Conservation (phyloP, 768 basidiomycete genomes). For the Dioszegia aurantiaca region DNA sequence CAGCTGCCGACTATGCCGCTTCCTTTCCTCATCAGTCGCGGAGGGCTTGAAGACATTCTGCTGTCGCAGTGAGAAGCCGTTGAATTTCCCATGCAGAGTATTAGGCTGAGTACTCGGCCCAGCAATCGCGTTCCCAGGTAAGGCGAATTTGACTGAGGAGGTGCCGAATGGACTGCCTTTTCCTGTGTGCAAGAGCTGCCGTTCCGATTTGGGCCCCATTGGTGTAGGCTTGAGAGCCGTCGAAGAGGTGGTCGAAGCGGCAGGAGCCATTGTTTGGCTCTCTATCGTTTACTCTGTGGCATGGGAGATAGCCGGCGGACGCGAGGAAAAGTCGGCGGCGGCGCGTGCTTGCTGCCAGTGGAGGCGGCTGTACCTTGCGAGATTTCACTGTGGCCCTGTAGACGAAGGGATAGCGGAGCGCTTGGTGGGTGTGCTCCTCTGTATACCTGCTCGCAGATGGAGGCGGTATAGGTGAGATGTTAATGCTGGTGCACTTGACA, state of each 20-base stretch:
- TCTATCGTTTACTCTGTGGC: not conserved
- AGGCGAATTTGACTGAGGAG: not conserved
- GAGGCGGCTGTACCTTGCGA: too few species aligned
- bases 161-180: too few species aligned
- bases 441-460: too few species aligned
- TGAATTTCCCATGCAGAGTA: not conserved
- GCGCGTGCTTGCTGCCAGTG: too few species aligned
- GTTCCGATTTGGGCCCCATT: slow-evolving; percentile 8
- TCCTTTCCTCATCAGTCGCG: not conserved
- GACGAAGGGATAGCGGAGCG: too few species aligned
- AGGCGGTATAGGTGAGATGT: too few species aligned
- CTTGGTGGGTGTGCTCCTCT: too few species aligned
- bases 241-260: not conserved
- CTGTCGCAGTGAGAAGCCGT: not conserved
- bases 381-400: too few species aligned
- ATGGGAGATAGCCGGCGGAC: not conserved
- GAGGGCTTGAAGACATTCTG: not conserved
- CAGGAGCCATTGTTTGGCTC: slow-evolving; percentile 10
- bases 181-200: not conserved
- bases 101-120: slow-evolving; percentile 1
- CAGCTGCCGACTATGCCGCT: too few species aligned
- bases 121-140: slow-evolving; percentile 6
- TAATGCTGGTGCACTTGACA: too few species aligned
- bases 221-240: slow-evolving; percentile 6
- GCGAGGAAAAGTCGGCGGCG: not conserved